phyloP scores from a whole-genome alignment of 768 basidiomycete species.

The Suillus bovinus region DNA sequence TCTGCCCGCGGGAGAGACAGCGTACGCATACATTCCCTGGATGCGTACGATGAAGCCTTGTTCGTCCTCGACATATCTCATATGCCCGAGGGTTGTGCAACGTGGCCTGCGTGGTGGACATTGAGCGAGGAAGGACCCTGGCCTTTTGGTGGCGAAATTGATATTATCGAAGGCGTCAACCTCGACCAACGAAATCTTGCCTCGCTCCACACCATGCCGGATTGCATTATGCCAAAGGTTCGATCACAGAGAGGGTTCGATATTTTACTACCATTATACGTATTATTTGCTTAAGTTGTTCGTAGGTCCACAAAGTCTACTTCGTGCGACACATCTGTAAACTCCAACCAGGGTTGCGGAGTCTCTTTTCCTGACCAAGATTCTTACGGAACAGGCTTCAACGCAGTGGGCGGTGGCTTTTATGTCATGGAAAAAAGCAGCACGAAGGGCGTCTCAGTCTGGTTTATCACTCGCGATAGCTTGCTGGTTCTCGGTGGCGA shows the following conservation, averaged over 20 bases:
- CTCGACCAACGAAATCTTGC: conserved; percentile 43
- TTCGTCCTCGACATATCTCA: conserved; percentile 54
- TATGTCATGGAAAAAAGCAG: conserved; percentile 50
- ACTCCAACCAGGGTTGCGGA: conserved; percentile 65
- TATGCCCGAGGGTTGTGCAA: conserved; percentile 60
- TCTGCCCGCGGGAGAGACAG: conserved; percentile 54
- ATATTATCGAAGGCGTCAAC: conserved; percentile 66
- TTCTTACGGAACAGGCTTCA: conserved; percentile 52
- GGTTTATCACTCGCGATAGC: conserved; percentile 56
- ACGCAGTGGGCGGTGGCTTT: conserved; percentile 56
- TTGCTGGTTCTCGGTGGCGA: conserved; percentile 29
- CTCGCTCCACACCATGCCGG: conserved; percentile 54
- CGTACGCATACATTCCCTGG: conserved; percentile 49
- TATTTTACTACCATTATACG: not conserved
- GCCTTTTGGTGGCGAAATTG: conserved; percentile 63
- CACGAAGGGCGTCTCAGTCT: conserved; percentile 50
- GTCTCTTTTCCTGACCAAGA: conserved; percentile 38
- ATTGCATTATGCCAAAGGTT: conserved; percentile 44
- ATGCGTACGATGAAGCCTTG: conserved; percentile 46
- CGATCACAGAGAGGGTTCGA: conserved; percentile 51
- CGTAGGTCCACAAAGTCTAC: conserved; percentile 40
- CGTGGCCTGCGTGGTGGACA: conserved; percentile 71
- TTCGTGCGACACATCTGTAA: conserved; percentile 49
- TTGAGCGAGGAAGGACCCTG: conserved; percentile 50
- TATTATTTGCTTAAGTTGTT: not conserved